Evolutionary conservation across 2,329 filamentous ascomycete genomes (phyloP), one percentile per base, ranked within the genome.

Genomic region (Fusarium burgessii): DNA sequence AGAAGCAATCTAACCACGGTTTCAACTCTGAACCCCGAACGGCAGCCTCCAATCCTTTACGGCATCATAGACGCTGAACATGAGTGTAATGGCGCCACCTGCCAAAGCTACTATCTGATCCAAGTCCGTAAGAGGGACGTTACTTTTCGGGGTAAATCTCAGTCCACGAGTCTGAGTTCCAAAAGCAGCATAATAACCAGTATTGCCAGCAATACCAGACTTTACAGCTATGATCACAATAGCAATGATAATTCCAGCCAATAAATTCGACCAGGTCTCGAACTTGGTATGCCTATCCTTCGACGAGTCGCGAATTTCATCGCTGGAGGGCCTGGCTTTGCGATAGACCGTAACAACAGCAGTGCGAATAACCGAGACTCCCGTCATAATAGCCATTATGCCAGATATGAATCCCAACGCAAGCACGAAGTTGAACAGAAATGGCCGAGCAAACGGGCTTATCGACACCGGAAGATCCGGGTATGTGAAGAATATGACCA

Each of bases 81-180:
- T 5, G 3, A 56, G 13, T 10, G 52, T 46, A 25, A n/a, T 27
- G 1, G 14, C 17, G n/a, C 52, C 52, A 35, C 52, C 40, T 5
- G 52, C 29, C 17, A 56, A 9, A 8, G 52, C 52, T 12, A 56
- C 52, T 15, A 56, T 12, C 17, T 56, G 40, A 46, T 56, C 52
- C 20, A 46, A 46, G 14, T 56, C 52, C 9, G 29, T 27, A 2
- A 56, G 7, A 7, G 9, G 20, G 20, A 46, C 29, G 7, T 46
- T 56, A 17, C 52, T 56, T 13, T 46, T 45, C 1, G 52, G 52
- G 6, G 17, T 35, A 13, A 56, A 56, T n/a, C 51, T 42, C 12
- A 23, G 14, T 11, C 40, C 25, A 7, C 33, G 47, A 25, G 33
- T 51, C 1, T 51, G 20, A 7, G 23, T 36, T 13, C 32, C 47